A percentile compares a stretch with the other conserved stretches of the same genome.
These are phyloP conservation scores for Diplotaxis tenuifolia DNA, from an alignment of 345 rosid genomes.

Conservation along the genomic window DNA sequence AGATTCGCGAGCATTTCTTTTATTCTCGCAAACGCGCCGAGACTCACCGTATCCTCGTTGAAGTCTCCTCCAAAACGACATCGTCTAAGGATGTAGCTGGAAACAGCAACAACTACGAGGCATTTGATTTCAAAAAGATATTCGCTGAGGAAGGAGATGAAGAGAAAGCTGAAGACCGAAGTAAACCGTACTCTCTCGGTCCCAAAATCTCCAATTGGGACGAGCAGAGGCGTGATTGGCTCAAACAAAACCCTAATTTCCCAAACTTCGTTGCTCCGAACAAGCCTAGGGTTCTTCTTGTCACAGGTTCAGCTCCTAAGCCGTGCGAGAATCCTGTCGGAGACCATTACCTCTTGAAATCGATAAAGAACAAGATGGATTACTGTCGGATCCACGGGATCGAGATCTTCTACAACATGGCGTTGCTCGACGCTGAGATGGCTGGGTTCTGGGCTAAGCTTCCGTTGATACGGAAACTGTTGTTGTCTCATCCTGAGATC, in stretches of 20 bases:
- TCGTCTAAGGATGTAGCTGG: slow-evolving; percentile 12
- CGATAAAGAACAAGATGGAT: slow-evolving; percentile 78
- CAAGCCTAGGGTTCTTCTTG: slow-evolving; percentile 68
- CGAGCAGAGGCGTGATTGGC: slow-evolving; percentile 55
- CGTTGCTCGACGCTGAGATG: slow-evolving; percentile 69
- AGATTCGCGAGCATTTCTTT: slow-evolving; percentile 66
- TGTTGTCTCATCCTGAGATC: slow-evolving; percentile 69
- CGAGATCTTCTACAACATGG: slow-evolving; percentile 72
- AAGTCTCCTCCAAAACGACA: slow-evolving; percentile 48
- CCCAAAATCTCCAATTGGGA: slow-evolving; percentile 72
- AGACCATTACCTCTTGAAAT: slow-evolving; percentile 66
- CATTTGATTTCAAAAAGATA: slow-evolving; percentile 47
- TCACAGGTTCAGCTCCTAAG: slow-evolving; percentile 73
- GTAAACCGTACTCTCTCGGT: slow-evolving; percentile 50
- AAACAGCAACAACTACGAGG: slow-evolving; percentile 43
- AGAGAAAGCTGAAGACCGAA: slow-evolving; percentile 42
- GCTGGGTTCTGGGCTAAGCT: slow-evolving; percentile 79
- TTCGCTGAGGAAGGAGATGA: slow-evolving; percentile 52
- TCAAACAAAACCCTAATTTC: slow-evolving; percentile 48
- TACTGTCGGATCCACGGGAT: slow-evolving; percentile 67
- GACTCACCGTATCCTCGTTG: slow-evolving; percentile 69
- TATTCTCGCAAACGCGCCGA: slow-evolving; percentile 53
- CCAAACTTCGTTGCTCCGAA: slow-evolving; percentile 48
- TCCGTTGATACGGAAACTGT: slow-evolving; percentile 57
- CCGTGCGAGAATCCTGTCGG: slow-evolving; percentile 78